Conservation (phyloP, 805 yeast genomes). For the Saccharomycopsis fermentans region DNA sequence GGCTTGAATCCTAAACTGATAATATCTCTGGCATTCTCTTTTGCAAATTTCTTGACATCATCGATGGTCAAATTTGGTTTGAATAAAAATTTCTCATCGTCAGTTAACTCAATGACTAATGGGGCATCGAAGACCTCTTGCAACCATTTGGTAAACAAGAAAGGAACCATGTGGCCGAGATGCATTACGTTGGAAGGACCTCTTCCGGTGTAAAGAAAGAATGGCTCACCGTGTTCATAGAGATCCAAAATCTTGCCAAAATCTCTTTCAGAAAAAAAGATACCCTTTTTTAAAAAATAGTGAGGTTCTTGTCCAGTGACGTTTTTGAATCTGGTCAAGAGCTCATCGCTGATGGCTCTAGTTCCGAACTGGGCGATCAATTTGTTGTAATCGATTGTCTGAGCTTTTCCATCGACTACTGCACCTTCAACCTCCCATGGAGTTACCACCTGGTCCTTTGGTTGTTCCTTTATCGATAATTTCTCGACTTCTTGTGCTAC, state of each 20-base stretch:
- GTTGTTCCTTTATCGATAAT: not conserved
- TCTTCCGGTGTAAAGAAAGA: constrained; percentile 92
- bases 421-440: constrained; percentile 99
- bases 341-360: constrained; percentile 53
- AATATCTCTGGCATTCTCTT: constrained; percentile 83
- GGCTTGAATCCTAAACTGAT: constrained; percentile 92
- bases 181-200: constrained; percentile 97
- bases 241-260: constrained; percentile 67
- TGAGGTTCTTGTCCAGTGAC: constrained; percentile 92
- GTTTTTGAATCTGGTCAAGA: constrained; percentile 60
- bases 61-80: constrained; percentile 82
- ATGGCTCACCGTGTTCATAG: constrained; percentile 91
- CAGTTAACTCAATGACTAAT: constrained; percentile 85
- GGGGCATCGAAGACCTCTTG: constrained; percentile 98
- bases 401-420: constrained; percentile 87
- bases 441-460: constrained; percentile 52
- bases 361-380: constrained; percentile 85
- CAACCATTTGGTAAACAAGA: constrained; percentile 91
- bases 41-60: constrained; percentile 73
- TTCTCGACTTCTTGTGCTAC: not conserved
- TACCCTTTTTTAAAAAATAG: constrained; percentile 79
- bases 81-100: constrained; percentile 93
- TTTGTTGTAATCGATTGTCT: constrained; percentile 86
- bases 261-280: constrained; percentile 88
- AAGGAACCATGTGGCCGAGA: constrained; percentile 94